Conservation (phyloP, 2,329 filamentous ascomycete genomes). For the Cladosporium sp. region DNA sequence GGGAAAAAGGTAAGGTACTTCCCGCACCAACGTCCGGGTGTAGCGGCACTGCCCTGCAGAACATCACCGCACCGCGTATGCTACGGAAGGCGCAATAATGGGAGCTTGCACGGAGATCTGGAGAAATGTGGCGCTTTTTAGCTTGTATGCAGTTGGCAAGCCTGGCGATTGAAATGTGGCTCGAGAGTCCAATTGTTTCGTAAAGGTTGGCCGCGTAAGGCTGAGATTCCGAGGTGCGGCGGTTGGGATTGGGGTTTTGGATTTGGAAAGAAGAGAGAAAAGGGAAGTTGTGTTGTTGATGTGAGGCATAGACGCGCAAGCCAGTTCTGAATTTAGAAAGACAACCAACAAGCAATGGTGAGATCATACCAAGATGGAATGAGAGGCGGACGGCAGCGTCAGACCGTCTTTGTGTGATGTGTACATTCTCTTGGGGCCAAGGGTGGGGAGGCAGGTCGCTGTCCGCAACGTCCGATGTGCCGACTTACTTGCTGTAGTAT, state of each 20-base stretch:
- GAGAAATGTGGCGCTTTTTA: background rate
- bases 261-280: background rate
- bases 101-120: background rate
- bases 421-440: constrained; percentile 1
- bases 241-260: background rate
- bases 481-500: background rate
- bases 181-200: background rate
- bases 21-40: background rate
- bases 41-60: background rate
- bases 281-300: background rate
- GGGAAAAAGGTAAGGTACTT: background rate
- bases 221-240: background rate
- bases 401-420: background rate
- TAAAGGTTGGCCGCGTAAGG: background rate
- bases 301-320: background rate
- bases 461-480: constrained; percentile 10
- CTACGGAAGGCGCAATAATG: background rate
- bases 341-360: background rate
- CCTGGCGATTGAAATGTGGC: background rate
- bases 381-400: background rate
- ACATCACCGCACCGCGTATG: background rate
- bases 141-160: background rate
- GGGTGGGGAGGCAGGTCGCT: constrained; percentile 7
- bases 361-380: constrained; percentile 8
- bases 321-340: background rate